Evolutionary conservation across 2,329 filamentous ascomycete genomes (phyloP), one percentile per base, ranked within the genome.

Genomic region (Colletotrichum lindemuthianum): DNA sequence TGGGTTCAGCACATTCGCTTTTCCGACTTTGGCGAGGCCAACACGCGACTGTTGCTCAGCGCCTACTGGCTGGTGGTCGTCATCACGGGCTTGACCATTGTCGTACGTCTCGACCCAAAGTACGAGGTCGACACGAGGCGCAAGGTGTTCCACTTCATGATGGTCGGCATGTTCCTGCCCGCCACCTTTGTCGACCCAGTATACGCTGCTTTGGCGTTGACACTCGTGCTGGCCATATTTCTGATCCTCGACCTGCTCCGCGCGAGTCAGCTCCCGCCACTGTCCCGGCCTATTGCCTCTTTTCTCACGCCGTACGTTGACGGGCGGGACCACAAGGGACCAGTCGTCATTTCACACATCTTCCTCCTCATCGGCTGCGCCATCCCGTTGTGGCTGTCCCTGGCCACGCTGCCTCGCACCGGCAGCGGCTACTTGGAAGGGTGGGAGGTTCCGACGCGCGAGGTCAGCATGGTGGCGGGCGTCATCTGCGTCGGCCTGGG

Each of bases 101-200:
- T 97, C 8, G 87, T 96, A 56, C 87, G 84, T 45, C 85, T 97
- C 41, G 92, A 90, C 44, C 82, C 88, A 3, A 82, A 92, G 53
- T 94, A 92, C 69, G 94, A 97, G 77, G 95, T 99, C 50, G 96
- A 99, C 78, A 99, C 96, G 1, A 88, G 96, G 53, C 89, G 96
- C 54, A 99, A 99, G 77, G 92, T 98, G 32, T 99, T 99, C 76
- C 96, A 99, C 76, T 96, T 96, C 70, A 97, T 95, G 85, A 98
- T 98, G 91, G 95, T 98, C 8, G 88, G 89, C 60, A 97, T 99
- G 92, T 90, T 99, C 60, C 84, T 98, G 2, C 94, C 96, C 0
- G 88, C 92, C 1, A 92, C 90, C 2, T 97, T 89, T 74, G 80
- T 98, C 68, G 96, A 99, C 75, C 95, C 96, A 1, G 84, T 90